A percentile compares a stretch with the other conserved stretches of the same genome.
Conservation (phyloP, 1,284 basidiomycete genomes). For the Papiliotrema fonsecae region DNA sequence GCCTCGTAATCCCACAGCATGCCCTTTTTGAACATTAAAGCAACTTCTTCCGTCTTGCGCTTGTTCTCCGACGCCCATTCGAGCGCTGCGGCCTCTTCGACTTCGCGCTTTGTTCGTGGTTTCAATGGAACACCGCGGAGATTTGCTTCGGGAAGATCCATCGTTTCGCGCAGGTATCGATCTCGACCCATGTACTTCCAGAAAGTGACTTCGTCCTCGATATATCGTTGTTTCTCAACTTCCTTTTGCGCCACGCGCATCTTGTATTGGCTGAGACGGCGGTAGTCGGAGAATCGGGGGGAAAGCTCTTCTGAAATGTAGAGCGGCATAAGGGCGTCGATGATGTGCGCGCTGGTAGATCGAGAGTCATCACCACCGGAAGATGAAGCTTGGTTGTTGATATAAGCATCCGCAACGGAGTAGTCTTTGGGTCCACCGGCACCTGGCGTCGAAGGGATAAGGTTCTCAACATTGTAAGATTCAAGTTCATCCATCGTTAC, state of each 20-base stretch:
- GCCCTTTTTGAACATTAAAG: too few species aligned
- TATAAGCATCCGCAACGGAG: not conserved
- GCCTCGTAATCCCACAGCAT: not conserved
- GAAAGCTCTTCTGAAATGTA: conserved; percentile 45
- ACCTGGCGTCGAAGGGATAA: not conserved
- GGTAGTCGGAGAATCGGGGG: conserved; percentile 40
- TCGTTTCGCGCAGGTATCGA: conserved; percentile 22
- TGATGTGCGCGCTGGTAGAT: not conserved
- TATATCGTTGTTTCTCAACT: conserved; percentile 15
- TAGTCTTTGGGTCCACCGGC: not conserved
- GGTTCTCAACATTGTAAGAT: too few species aligned
- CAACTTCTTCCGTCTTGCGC: conserved; percentile 16
- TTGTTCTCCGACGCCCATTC: conserved; percentile 29
- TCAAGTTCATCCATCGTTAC: too few species aligned
- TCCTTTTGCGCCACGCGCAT: not conserved
- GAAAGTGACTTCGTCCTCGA: conserved; percentile 19
- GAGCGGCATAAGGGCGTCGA: conserved; percentile 44
- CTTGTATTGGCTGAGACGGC: conserved; percentile 21
- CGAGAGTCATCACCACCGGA: too few species aligned
- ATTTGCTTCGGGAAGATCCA: conserved; percentile 23
- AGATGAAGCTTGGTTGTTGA: too few species aligned
- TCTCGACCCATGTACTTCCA: conserved; percentile 42
- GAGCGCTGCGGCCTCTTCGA: conserved; percentile 34
- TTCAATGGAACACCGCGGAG: conserved; percentile 37
- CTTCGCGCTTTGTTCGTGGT: conserved; percentile 36